These are phyloP conservation scores for Phialophora verrucosa DNA, from an alignment of 2,329 filamentous ascomycete genomes.

Conservation along the genomic window DNA sequence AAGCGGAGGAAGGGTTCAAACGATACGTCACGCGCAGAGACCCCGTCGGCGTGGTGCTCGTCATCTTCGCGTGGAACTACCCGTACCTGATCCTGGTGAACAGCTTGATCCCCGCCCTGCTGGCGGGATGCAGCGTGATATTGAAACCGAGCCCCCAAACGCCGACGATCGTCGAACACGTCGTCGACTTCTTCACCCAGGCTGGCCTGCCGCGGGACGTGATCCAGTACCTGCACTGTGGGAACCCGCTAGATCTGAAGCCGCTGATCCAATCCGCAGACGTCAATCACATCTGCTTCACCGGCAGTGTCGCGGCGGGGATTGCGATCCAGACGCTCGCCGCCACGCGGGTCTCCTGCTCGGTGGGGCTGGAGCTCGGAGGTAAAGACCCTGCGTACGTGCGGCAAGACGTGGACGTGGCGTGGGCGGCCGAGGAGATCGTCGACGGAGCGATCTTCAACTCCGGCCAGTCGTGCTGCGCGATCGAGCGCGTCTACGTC, in stretches of 20 bases:
- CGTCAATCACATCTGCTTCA: constrained; percentile 86
- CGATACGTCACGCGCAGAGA: constrained; percentile 81
- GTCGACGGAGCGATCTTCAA: constrained; percentile 97
- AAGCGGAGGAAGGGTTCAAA: constrained; percentile 85
- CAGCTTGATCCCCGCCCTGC: constrained; percentile 86
- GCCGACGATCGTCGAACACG: constrained; percentile 85
- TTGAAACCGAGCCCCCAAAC: constrained; percentile 95
- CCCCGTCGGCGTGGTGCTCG: constrained; percentile 82
- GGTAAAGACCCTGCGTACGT: constrained; percentile 96
- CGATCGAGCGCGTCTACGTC: constrained; percentile 89
- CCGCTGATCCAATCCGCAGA: constrained; percentile 76
- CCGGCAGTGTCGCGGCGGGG: constrained; percentile 87
- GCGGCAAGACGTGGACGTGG: constrained; percentile 80
- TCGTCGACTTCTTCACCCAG: constrained; percentile 74
- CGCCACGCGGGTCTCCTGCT: constrained; percentile 65
- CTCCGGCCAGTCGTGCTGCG: constrained; percentile 97
- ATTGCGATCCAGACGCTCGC: constrained; percentile 85
- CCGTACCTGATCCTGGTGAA: constrained; percentile 94
- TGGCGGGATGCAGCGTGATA: constrained; percentile 89
- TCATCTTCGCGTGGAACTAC: constrained; percentile 98
- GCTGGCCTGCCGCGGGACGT: constrained; percentile 84
- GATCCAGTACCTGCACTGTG: constrained; percentile 90
- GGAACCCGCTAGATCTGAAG: constrained; percentile 77
- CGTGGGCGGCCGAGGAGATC: constrained; percentile 91
- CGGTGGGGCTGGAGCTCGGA: constrained; percentile 87